Evolutionary conservation across 2,329 filamentous ascomycete species (phyloP).

Genomic region (Cephalotrichum gorgonifer): DNA sequence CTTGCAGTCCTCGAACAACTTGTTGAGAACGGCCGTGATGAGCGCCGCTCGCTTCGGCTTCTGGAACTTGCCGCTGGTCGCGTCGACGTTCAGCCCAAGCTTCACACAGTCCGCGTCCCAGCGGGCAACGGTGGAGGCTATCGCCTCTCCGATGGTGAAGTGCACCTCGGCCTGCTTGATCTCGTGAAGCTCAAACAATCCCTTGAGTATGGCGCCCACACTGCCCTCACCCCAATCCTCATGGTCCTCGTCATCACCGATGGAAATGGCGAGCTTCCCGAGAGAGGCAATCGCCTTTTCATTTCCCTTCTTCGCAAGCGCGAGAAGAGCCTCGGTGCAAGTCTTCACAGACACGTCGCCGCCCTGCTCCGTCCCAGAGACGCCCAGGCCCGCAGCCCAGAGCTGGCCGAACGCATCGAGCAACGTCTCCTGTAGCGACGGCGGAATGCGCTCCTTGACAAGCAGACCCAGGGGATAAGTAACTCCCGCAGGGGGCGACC

Average conservation of each 20-base stretch:
- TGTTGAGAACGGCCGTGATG: constrained; percentile 52
- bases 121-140: constrained; percentile 65
- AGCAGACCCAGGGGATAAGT: constrained; percentile 21
- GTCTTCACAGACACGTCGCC: constrained; percentile 13
- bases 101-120: constrained; percentile 77
- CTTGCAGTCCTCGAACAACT: constrained; percentile 66
- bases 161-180: constrained; percentile 79
- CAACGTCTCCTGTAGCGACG: constrained; percentile 31
- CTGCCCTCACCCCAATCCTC: constrained; percentile 24
- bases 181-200: constrained; percentile 69
- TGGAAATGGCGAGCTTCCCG: constrained; percentile 62
- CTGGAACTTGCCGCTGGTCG: constrained; percentile 22
- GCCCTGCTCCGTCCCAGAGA: constrained; percentile 14
- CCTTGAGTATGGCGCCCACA: constrained; percentile 49
- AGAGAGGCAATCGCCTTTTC: constrained; percentile 74
- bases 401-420: constrained; percentile 35
- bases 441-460: constrained; percentile 15
- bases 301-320: constrained; percentile 67
- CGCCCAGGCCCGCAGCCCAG: constrained; percentile 31
- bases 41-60: constrained; percentile 28
- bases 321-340: constrained; percentile 53
- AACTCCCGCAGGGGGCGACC: constrained; percentile 15
- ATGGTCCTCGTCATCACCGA: constrained; percentile 27
- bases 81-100: constrained; percentile 64
- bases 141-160: constrained; percentile 81